Conservation (phyloP, 768 basidiomycete genomes). For the Phylloporus rhodoxanthus region DNA sequence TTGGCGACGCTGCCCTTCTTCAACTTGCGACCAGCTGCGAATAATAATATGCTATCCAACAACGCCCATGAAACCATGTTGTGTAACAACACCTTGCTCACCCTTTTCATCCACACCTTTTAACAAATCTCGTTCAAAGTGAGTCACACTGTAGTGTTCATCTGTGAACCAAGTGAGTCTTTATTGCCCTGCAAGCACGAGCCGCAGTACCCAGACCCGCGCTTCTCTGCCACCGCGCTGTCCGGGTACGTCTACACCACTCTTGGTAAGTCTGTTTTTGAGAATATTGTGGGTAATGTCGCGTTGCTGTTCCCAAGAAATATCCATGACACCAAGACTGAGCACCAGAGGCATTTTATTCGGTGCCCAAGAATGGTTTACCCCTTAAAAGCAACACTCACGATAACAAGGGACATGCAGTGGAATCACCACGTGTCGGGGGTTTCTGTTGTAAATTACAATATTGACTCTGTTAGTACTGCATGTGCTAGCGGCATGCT, state of each 20-base stretch:
- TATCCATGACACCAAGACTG: slow-evolving; percentile 96
- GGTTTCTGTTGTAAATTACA: no score
- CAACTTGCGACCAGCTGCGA: slow-evolving; percentile 70
- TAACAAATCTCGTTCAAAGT: slow-evolving; percentile 87
- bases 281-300: slow-evolving; percentile 85
- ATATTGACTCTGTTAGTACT: no score
- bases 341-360: slow-evolving; percentile 54
- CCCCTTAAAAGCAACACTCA: slow-evolving; percentile 40
- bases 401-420: slow-evolving; percentile 96
- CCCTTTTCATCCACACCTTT: slow-evolving; percentile 57
- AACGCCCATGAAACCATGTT: slow-evolving; percentile 73
- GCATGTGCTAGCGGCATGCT: no score
- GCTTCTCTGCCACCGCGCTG: slow-evolving; percentile 47
- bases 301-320: slow-evolving; percentile 90
- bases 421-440: no score
- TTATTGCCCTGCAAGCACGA: no score
- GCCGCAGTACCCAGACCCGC: slow-evolving; percentile 73
- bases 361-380: background rate
- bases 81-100: slow-evolving; percentile 59
- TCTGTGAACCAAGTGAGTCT: no score
- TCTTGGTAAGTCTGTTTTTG: slow-evolving; percentile 68
- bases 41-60: slow-evolving; percentile 84
- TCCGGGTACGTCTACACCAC: slow-evolving; percentile 55
- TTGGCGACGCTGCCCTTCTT: slow-evolving; percentile 47
- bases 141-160: no score